Percentiles rank a stretch among this genome's conserved stretches.
Evolutionary conservation across 768 basidiomycete genomes (phyloP).

Genomic region (Mycena polygramma): DNA sequence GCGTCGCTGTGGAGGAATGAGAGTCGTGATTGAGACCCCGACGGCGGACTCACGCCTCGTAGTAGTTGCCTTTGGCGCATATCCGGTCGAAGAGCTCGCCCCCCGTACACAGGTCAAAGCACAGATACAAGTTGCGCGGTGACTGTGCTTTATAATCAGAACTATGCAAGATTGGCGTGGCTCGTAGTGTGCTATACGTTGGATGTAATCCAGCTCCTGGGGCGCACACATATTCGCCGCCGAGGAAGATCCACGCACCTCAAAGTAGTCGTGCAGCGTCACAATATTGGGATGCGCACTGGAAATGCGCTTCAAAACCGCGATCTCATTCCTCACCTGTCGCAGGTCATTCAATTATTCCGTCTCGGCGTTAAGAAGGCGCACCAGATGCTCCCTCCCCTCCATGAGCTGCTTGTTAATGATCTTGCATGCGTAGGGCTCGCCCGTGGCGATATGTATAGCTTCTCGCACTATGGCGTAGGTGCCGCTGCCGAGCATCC

Average conservation of each 20-base stretch:
- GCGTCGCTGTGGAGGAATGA: constrained; percentile 74
- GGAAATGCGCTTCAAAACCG: constrained; percentile 92
- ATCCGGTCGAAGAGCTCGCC: constrained; percentile 99
- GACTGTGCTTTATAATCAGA: constrained; percentile 62
- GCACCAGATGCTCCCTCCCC: constrained; percentile 96
- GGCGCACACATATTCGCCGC: constrained; percentile 14
- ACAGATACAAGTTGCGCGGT: constrained; percentile 91
- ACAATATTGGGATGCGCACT: constrained; percentile 92
- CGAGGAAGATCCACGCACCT: constrained; percentile 64
- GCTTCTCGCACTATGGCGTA: constrained; percentile 96
- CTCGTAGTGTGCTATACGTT: not conserved
- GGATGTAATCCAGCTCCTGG: not conserved
- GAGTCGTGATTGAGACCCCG: not conserved
- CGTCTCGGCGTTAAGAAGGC: constrained; percentile 36
- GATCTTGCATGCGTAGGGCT: constrained; percentile 99
- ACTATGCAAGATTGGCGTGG: not conserved
- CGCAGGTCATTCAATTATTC: not conserved
- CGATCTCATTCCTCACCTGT: constrained; percentile 96
- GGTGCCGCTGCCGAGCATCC: constrained; percentile 89
- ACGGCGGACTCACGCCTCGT: constrained; percentile 77
- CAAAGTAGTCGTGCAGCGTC: constrained; percentile 95
- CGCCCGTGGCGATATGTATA: constrained; percentile 87
- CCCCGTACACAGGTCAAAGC: constrained; percentile 96
- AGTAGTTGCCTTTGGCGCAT: constrained; percentile 96
- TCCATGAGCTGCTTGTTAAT: constrained; percentile 99